Percentiles rank a stretch among this genome's conserved stretches.
These are phyloP conservation scores for Cicer arietinum DNA, from an alignment of 306 rosid genomes.

Conservation along the genomic window DNA sequence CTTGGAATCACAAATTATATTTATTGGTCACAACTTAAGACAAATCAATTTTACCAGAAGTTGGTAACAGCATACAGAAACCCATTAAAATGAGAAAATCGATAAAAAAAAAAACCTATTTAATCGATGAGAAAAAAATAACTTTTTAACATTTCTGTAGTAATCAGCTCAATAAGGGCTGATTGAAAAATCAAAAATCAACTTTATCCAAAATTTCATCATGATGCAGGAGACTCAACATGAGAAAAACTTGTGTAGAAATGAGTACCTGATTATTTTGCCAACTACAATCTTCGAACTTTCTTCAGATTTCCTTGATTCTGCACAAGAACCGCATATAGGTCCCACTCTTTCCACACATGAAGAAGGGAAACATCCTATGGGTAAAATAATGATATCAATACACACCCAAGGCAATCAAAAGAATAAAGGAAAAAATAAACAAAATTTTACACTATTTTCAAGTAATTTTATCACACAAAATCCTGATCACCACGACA, in stretches of 20 bases:
- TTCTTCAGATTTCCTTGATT: conserved; percentile 54
- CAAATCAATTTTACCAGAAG: conserved; percentile 23
- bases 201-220: conserved; percentile 16
- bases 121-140: neutral
- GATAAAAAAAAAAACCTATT: conserved; percentile 11
- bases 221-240: conserved; percentile 18
- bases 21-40: conserved; percentile 1
- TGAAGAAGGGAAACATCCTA: conserved; percentile 75
- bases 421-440: neutral
- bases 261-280: conserved; percentile 64
- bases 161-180: conserved; percentile 13
- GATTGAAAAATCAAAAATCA: conserved; percentile 24
- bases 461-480: neutral
- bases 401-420: conserved; percentile 31
- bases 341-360: conserved; percentile 62
- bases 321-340: conserved; percentile 76
- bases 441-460: conserved; percentile 5
- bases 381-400: conserved; percentile 36
- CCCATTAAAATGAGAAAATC: conserved; percentile 4
- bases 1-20: conserved; percentile 10
- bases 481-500: conserved; percentile 12
- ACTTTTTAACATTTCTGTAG: neutral
- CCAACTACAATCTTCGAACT: conserved; percentile 41
- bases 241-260: conserved; percentile 23
- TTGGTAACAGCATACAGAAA: conserved; percentile 9